Evolutionary conservation across 805 yeast genomes (phyloP).

Genomic region (Isabelozyma gotoi): DNA sequence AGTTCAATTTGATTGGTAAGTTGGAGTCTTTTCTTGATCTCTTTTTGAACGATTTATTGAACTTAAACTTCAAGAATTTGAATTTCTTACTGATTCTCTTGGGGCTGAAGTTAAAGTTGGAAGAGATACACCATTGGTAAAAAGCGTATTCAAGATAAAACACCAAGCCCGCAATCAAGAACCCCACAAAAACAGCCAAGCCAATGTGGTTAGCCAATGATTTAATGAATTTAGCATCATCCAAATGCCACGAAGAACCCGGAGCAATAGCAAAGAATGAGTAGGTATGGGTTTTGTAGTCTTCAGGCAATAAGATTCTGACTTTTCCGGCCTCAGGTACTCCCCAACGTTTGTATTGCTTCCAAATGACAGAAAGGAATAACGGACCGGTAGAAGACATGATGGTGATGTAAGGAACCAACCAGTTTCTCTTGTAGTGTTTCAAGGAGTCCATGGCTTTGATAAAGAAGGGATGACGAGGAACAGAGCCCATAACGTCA

Average conservation of each 20-base stretch:
- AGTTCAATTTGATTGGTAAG: conserved; percentile 38
- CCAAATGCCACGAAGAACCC: conserved; percentile 92
- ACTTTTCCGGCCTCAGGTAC: conserved; percentile 65
- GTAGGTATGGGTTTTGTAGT: conserved; percentile 59
- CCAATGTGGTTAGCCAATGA: conserved; percentile 72
- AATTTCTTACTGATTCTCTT: conserved; percentile 2
- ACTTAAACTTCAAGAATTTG: conserved; percentile 2
- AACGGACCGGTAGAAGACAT: conserved; percentile 94
- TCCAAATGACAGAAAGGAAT: conserved; percentile 83
- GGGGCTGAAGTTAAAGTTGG: background rate
- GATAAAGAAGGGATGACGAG: conserved; percentile 80
- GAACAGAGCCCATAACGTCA: conserved; percentile 89
- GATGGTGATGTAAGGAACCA: conserved; percentile 85
- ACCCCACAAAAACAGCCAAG: conserved; percentile 70
- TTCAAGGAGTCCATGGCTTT: conserved; percentile 66
- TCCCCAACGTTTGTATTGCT: conserved; percentile 80
- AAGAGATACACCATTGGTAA: conserved; percentile 29
- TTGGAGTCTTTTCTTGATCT: conserved; percentile 57
- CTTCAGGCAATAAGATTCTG: conserved; percentile 67
- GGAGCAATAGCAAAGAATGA: conserved; percentile 73
- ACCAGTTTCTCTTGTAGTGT: conserved; percentile 65
- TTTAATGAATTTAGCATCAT: conserved; percentile 80
- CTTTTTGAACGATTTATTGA: conserved; percentile 21
- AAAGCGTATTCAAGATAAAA: conserved; percentile 41
- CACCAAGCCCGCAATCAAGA: conserved; percentile 48